phyloP scores from a whole-genome alignment of 2,329 filamentous ascomycete genomes.

The Phyllosticta paracitricarpa region DNA sequence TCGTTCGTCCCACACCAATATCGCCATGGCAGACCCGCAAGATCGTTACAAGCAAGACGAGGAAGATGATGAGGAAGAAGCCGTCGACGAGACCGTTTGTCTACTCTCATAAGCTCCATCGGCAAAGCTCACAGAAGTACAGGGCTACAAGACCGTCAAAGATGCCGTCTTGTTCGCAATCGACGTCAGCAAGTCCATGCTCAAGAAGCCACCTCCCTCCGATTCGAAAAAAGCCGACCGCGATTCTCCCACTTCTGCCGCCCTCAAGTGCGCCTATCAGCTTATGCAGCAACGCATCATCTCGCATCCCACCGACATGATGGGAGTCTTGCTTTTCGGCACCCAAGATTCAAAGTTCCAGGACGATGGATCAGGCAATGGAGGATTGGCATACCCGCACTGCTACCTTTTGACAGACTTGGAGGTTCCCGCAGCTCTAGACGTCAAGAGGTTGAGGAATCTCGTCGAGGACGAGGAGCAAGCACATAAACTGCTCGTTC shows the following conservation, averaged over 20 bases:
- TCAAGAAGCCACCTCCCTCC: conserved; percentile 54
- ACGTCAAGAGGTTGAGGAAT: conserved; percentile 69
- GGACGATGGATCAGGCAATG: conserved; percentile 49
- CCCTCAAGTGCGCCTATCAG: conserved; percentile 86
- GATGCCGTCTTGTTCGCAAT: conserved; percentile 98
- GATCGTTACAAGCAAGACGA: conserved; percentile 9
- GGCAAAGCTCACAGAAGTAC: background rate
- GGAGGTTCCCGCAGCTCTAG: conserved; percentile 73
- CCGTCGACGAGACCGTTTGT: conserved; percentile 8
- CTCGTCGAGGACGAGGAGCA: conserved; percentile 72
- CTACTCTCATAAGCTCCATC: background rate
- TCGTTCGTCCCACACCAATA: background rate
- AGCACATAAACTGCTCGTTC: conserved; percentile 56
- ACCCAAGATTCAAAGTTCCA: conserved; percentile 77
- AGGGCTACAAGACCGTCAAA: conserved; percentile 86
- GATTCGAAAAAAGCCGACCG: conserved; percentile 60
- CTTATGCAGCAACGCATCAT: conserved; percentile 99
- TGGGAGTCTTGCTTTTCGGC: conserved; percentile 86
- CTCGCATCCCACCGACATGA: conserved; percentile 92
- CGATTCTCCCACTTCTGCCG: conserved; percentile 70
- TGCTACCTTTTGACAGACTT: conserved; percentile 88
- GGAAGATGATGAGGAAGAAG: conserved; percentile 8
- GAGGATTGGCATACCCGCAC: conserved; percentile 65
- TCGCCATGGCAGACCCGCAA: background rate
- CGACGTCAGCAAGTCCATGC: conserved; percentile 81